Conservation (phyloP, 2,329 filamentous ascomycete genomes). For the Diplodia corticola region DNA sequence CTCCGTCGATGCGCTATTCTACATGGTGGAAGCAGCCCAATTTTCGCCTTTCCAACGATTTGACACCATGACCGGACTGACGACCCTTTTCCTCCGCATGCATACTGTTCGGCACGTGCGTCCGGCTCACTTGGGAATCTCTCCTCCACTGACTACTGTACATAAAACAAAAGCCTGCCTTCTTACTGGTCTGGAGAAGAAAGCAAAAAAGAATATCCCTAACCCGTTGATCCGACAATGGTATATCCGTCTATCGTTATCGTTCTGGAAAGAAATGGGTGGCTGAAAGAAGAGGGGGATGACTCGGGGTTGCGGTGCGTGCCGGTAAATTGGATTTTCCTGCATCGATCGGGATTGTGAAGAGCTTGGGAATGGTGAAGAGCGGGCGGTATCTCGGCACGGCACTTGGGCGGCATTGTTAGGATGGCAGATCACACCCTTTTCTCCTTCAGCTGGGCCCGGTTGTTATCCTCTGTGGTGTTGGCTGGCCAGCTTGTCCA, state of each 20-base stretch:
- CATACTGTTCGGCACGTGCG: not conserved
- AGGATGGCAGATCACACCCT: not conserved
- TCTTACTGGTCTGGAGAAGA: conserved; percentile 7
- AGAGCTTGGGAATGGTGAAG: not conserved
- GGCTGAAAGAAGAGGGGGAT: not conserved
- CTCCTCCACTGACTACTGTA: conserved; percentile 9
- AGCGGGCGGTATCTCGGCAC: not conserved
- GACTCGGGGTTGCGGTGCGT: not conserved
- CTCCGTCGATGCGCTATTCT: not conserved
- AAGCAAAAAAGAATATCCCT: not conserved
- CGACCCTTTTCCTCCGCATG: not conserved
- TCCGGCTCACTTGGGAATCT: not conserved
- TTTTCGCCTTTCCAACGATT: conserved; percentile 2
- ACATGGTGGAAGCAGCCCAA: conserved; percentile 1
- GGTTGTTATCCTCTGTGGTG: conserved; percentile 11
- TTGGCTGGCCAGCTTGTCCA: conserved; percentile 29
- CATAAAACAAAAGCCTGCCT: conserved; percentile 6
- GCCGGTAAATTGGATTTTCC: not conserved
- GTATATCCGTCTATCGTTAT: conserved; percentile 21
- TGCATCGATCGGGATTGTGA: not conserved
- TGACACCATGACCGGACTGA: not conserved
- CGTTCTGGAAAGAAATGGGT: not conserved
- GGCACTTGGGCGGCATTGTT: conserved; percentile 1
- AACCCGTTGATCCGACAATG: conserved; percentile 7
- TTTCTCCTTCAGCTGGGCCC: conserved; percentile 14